phyloP scores from a whole-genome alignment of 2,329 filamentous ascomycete genomes.

The Pseudogymnoascus sp. region DNA sequence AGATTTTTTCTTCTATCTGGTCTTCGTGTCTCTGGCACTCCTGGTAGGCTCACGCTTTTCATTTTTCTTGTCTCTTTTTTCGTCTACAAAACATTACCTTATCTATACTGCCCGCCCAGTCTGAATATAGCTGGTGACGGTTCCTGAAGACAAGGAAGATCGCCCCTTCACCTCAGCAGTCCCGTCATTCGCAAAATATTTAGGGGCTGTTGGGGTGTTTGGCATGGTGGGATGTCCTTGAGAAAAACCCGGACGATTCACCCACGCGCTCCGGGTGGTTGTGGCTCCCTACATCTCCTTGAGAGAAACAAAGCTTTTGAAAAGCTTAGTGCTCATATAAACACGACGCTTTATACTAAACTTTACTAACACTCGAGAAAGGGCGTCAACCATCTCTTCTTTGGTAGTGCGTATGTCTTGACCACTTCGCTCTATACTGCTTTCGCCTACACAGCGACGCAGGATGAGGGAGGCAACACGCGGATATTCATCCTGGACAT shows the following conservation, averaged over 20 bases:
- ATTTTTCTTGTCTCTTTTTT: constrained; percentile 12
- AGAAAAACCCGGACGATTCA: constrained; percentile 39
- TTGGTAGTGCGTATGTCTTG: constrained; percentile 43
- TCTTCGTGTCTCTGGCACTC: constrained; percentile 54
- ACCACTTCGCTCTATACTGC: constrained; percentile 65
- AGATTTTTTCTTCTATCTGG: constrained; percentile 58
- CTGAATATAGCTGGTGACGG: constrained; percentile 43
- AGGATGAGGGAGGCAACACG: constrained; percentile 72
- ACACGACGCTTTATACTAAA: not conserved
- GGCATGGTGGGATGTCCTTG: constrained; percentile 48
- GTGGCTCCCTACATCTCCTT: constrained; percentile 30
- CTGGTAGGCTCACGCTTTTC: constrained; percentile 45
- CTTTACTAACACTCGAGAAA: constrained; percentile 30
- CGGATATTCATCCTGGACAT: constrained; percentile 78
- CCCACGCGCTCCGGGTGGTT: constrained; percentile 29
- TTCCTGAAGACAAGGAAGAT: constrained; percentile 55
- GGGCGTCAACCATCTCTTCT: constrained; percentile 44
- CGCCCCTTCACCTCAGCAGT: constrained; percentile 45
- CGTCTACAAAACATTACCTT: constrained; percentile 45
- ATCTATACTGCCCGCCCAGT: constrained; percentile 48
- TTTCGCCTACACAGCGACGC: constrained; percentile 73
- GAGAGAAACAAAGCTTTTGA: not conserved
- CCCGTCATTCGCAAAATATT: constrained; percentile 44
- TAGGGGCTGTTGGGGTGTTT: constrained; percentile 43
- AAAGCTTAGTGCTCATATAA: not conserved